Evolutionary conservation across 768 basidiomycete species (phyloP).

Genomic region (Bullera alba): DNA sequence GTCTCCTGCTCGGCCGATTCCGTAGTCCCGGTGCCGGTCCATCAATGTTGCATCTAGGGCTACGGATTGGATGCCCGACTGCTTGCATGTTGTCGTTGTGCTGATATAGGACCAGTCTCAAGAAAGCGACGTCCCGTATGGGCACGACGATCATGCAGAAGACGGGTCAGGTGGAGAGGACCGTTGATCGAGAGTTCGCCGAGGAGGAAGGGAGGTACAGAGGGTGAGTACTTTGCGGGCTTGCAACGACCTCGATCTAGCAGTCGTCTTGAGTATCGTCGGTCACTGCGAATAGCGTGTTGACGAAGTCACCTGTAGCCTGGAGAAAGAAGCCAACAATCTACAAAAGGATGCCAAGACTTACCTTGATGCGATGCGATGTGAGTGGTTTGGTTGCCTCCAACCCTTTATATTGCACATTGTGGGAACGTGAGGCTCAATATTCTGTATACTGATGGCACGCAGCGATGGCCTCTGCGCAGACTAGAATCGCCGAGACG

Average conservation of each 20-base stretch:
- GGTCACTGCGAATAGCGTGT: not conserved
- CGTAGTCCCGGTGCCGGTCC: too few relatives aligned
- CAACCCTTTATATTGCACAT: not conserved
- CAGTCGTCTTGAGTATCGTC: not conserved
- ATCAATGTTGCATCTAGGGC: too few relatives aligned
- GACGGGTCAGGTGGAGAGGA: constrained; percentile 95
- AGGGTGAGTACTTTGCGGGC: constrained; percentile 54
- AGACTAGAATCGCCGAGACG: constrained; percentile 85
- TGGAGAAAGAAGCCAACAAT: constrained; percentile 90
- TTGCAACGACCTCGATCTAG: not conserved
- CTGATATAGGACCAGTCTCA: constrained; percentile 56
- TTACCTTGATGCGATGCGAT: constrained; percentile 89
- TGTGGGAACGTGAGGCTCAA: too few relatives aligned
- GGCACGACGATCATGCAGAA: constrained; percentile 95
- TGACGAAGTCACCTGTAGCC: constrained; percentile 51
- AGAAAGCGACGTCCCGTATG: constrained; percentile 85
- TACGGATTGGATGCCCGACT: too few relatives aligned
- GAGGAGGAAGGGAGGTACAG: constrained; percentile 87
- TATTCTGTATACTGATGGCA: not conserved
- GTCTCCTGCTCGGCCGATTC: too few relatives aligned
- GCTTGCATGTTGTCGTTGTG: too few relatives aligned
- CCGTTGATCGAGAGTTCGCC: constrained; percentile 85
- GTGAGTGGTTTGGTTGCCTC: constrained; percentile 49
- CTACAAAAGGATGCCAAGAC: constrained; percentile 93
- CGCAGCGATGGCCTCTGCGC: constrained; percentile 86